Evolutionary conservation across 2,329 filamentous ascomycete species (phyloP).

Genomic region (Grosmannia penicillata): DNA sequence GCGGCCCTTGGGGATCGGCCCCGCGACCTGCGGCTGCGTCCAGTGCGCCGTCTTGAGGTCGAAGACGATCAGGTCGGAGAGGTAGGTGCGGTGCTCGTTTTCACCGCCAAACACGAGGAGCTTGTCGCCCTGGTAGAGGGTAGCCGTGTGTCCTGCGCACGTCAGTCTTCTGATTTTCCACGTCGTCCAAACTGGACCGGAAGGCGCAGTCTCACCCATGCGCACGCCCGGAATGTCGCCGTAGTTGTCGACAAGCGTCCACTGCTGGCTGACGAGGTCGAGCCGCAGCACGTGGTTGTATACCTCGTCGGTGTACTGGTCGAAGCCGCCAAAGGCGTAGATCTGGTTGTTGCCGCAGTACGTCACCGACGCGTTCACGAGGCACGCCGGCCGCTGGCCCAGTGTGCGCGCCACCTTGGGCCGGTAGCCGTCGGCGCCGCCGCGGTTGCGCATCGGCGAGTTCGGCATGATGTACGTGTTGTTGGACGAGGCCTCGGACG

Average conservation of each 20-base stretch:
- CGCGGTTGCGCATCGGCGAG: constrained; percentile 55
- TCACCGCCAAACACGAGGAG: constrained; percentile 95
- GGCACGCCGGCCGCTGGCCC: constrained; percentile 73
- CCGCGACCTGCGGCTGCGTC: constrained; percentile 80
- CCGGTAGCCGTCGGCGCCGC: constrained; percentile 59
- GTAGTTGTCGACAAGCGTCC: constrained; percentile 96
- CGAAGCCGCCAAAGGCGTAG: constrained; percentile 95
- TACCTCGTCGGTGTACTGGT: constrained; percentile 97
- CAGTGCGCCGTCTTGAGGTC: constrained; percentile 89
- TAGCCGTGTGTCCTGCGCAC: constrained; percentile 71
- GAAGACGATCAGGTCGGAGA: constrained; percentile 92
- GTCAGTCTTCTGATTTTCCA: too few relatives aligned
- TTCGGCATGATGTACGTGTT: constrained; percentile 88
- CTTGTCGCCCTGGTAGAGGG: constrained; percentile 84
- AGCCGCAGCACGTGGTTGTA: constrained; percentile 94
- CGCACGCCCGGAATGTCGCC: constrained; percentile 93
- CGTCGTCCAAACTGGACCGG: too few relatives aligned
- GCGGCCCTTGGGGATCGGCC: constrained; percentile 74
- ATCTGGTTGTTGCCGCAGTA: constrained; percentile 96
- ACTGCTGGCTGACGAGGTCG: constrained; percentile 76
- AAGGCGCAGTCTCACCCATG: constrained; percentile 90
- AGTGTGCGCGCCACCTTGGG: constrained; percentile 69
- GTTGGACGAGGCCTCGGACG: constrained; percentile 41
- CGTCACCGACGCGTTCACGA: constrained; percentile 98
- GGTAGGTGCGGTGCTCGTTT: constrained; percentile 91